A percentile compares a stretch with the other conserved stretches of the same genome.
Conservation (phyloP, 495 filamentous ascomycete species). For the Lasiosphaeriaceae sp. region DNA sequence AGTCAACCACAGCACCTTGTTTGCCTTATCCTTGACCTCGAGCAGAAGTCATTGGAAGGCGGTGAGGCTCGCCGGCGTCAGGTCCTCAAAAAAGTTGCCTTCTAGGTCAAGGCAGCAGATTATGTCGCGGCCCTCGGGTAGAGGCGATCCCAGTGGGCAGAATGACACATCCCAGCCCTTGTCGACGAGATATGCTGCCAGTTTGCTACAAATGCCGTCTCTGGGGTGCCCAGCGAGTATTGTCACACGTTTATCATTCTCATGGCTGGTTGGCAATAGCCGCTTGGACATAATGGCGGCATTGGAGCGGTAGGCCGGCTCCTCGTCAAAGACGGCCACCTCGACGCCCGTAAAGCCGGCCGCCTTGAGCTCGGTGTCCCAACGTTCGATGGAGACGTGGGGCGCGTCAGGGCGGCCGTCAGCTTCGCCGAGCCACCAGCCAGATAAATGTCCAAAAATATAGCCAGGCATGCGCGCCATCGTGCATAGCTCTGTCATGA, state of each 20-base stretch:
- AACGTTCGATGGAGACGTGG: conserved; percentile 18
- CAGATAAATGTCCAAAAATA: conserved; percentile 36
- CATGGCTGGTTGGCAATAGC: neutral
- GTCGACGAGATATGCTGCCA: neutral
- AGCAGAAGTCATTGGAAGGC: conserved; percentile 12
- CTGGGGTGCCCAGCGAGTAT: conserved; percentile 1
- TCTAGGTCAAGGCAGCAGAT: conserved; percentile 34
- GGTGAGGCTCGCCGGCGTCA: conserved; percentile 15
- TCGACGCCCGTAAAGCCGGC: conserved; percentile 48
- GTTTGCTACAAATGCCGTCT: too few relatives aligned
- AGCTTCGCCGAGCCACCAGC: conserved; percentile 33
- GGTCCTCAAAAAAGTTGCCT: conserved; percentile 28
- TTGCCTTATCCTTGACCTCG: neutral
- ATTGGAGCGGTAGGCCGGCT: conserved; percentile 8
- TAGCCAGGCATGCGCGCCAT: conserved; percentile 23
- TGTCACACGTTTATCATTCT: neutral
- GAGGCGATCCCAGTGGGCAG: neutral
- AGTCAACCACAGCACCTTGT: conserved; percentile 5
- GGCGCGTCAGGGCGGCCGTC: conserved; percentile 38
- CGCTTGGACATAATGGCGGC: conserved; percentile 11
- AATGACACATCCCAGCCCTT: neutral
- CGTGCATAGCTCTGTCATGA: conserved; percentile 36
- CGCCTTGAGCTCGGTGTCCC: conserved; percentile 37
- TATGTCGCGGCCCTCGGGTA: conserved; percentile 20
- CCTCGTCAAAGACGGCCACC: conserved; percentile 14